Evolutionary conservation across 2,329 filamentous ascomycete genomes (phyloP).

Genomic region (Aspergillus sp.): DNA sequence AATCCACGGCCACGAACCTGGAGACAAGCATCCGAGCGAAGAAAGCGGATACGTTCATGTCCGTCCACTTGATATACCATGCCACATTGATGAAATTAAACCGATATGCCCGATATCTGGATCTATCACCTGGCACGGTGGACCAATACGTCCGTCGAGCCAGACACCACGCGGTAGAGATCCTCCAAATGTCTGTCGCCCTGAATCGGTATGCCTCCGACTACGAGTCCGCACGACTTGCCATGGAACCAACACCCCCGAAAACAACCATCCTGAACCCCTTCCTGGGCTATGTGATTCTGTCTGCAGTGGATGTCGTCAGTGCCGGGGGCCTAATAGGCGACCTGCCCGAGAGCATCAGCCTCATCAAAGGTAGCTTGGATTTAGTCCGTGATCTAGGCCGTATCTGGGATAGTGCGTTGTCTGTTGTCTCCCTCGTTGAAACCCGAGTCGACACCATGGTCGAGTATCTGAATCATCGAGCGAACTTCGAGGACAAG

Average conservation of each 20-base stretch:
- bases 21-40: slow-evolving; percentile 50
- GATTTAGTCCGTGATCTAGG: slow-evolving; percentile 54
- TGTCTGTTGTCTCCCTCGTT: slow-evolving; percentile 48
- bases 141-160: slow-evolving; percentile 46
- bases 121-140: slow-evolving; percentile 38
- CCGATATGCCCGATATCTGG: slow-evolving; percentile 50
- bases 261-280: slow-evolving; percentile 51
- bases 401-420: slow-evolving; percentile 56
- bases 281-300: slow-evolving; percentile 57
- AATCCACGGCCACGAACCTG: slow-evolving; percentile 54
- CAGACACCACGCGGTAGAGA: slow-evolving; percentile 48
- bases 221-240: slow-evolving; percentile 13
- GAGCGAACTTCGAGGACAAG: slow-evolving; percentile 28
- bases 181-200: slow-evolving; percentile 43
- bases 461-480: slow-evolving; percentile 29
- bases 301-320: slow-evolving; percentile 63
- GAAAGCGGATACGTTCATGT: slow-evolving; percentile 56
- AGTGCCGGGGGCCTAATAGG: slow-evolving; percentile 54
- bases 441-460: slow-evolving; percentile 44
- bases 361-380: slow-evolving; percentile 50
- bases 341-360: slow-evolving; percentile 49
- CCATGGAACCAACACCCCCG: slow-evolving; percentile 13
- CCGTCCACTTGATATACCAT: slow-evolving; percentile 64
- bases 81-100: slow-evolving; percentile 61
- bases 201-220: slow-evolving; percentile 19